Conservation (phyloP, 2,329 filamentous ascomycete genomes). For the Berkeleyomyces basicola region DNA sequence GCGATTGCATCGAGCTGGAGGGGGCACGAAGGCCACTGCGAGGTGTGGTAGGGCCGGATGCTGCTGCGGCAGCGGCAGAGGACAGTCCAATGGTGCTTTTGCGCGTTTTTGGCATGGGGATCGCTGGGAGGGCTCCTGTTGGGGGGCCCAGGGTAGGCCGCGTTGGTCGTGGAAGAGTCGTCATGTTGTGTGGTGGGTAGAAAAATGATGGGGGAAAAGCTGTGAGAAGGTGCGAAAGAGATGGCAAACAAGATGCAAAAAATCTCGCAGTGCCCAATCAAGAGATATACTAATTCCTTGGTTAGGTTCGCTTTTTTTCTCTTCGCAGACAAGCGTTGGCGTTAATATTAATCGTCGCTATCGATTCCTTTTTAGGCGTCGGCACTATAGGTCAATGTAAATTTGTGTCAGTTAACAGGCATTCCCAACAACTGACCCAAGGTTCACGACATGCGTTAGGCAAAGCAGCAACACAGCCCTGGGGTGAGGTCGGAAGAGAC, state of each 20-base stretch:
- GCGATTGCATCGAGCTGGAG: slow-evolving; percentile 33
- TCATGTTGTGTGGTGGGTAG: slow-evolving; percentile 25
- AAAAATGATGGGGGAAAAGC: not conserved
- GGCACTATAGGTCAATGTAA: not conserved
- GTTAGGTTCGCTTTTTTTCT: not conserved
- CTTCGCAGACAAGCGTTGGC: not conserved
- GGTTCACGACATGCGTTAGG: not conserved
- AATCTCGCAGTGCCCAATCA: too few species aligned
- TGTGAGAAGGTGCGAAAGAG: not conserved
- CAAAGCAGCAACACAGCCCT: not conserved
- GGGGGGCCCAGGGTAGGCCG: slow-evolving; percentile 56
- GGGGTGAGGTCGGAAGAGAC: not conserved
- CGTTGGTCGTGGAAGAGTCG: slow-evolving; percentile 49
- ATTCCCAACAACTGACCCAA: not conserved
- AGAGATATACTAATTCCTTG: too few species aligned
- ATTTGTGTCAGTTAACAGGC: not conserved
- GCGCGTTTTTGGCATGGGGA: slow-evolving; percentile 57
- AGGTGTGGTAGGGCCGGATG: slow-evolving; percentile 30
- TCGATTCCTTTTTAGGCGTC: not conserved
- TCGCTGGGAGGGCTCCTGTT: slow-evolving; percentile 52
- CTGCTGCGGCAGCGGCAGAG: slow-evolving; percentile 23
- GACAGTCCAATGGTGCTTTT: slow-evolving; percentile 40
- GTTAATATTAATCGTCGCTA: not conserved
- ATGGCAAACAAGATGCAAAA: not conserved
- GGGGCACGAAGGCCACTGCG: slow-evolving; percentile 43